Evolutionary conservation across 345 rosid species (phyloP).

Genomic region (Boechera stricta): DNA sequence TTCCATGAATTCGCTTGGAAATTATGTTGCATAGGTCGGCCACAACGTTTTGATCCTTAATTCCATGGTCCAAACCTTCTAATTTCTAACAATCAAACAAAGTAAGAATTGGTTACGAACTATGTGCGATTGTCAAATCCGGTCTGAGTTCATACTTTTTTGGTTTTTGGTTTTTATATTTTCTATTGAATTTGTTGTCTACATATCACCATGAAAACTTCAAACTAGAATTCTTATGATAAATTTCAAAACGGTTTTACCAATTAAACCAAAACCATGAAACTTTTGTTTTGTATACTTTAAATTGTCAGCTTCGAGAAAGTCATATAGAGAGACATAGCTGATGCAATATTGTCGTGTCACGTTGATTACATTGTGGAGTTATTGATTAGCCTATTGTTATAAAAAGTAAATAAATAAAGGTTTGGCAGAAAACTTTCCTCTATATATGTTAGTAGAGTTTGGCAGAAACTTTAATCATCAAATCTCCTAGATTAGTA

Average conservation of each 20-base stretch:
- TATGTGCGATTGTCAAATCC: not conserved
- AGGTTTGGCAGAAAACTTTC: constrained; percentile 31
- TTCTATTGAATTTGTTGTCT: not conserved
- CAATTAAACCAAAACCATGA: not conserved
- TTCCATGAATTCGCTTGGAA: too few relatives aligned
- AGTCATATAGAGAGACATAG: not conserved
- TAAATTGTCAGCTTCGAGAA: not conserved
- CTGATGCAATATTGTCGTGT: not conserved
- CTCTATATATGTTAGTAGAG: constrained; percentile 5
- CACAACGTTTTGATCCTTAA: too few relatives aligned
- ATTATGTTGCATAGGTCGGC: too few relatives aligned
- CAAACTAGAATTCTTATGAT: not conserved
- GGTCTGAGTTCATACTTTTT: not conserved
- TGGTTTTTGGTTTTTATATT: not conserved
- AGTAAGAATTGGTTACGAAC: not conserved
- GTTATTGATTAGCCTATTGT: not conserved
- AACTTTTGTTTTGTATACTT: constrained; percentile 5
- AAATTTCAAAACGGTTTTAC: not conserved
- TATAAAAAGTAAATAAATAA: not conserved
- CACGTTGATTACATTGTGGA: not conserved
- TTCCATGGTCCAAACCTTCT: not conserved
- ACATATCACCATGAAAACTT: not conserved
- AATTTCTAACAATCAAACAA: not conserved
- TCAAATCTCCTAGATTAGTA: constrained; percentile 11
- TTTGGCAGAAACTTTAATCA: constrained; percentile 39